phyloP scores from a whole-genome alignment of 768 basidiomycete genomes.

The Xerocomellus dryophilus region DNA sequence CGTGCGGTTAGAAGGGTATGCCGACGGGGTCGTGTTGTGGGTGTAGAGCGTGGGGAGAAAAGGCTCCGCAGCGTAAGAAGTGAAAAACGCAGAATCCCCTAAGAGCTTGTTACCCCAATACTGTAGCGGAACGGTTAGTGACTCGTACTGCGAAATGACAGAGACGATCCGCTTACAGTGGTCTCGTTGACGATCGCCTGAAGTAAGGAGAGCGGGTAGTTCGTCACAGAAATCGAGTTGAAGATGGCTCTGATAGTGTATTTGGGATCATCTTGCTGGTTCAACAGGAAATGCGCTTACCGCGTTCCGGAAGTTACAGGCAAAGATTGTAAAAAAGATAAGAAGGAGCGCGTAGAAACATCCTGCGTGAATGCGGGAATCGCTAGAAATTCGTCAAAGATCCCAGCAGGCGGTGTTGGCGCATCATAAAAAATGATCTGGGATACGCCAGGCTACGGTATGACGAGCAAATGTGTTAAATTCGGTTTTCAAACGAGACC shows the following conservation, averaged over 20 bases:
- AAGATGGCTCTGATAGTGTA: conserved; percentile 1
- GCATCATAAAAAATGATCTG: conserved; percentile 55
- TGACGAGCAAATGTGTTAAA: background rate
- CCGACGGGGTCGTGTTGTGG: conserved; percentile 37
- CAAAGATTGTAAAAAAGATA: conserved; percentile 9
- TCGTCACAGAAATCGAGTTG: conserved; percentile 4
- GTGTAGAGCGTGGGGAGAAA: conserved; percentile 44
- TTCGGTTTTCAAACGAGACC: background rate
- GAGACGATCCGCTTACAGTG: conserved; percentile 4
- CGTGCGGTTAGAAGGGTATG: conserved; percentile 45
- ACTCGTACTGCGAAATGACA: background rate
- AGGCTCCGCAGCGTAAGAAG: conserved; percentile 41
- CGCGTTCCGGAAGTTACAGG: background rate
- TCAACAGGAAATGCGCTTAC: background rate
- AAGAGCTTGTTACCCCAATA: conserved; percentile 6
- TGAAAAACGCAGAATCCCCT: background rate
- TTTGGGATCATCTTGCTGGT: background rate
- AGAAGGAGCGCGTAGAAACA: conserved; percentile 15
- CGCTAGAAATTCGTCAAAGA: conserved; percentile 27
- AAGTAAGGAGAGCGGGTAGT: conserved; percentile 13
- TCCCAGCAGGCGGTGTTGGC: conserved; percentile 22
- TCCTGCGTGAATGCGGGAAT: conserved; percentile 9
- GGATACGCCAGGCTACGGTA: conserved; percentile 13
- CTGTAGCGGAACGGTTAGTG: conserved; percentile 9
- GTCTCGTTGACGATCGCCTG: conserved; percentile 17